Evolutionary conservation across 2,329 filamentous ascomycete species (phyloP).

Genomic region (Zasmidium citrigriseum): DNA sequence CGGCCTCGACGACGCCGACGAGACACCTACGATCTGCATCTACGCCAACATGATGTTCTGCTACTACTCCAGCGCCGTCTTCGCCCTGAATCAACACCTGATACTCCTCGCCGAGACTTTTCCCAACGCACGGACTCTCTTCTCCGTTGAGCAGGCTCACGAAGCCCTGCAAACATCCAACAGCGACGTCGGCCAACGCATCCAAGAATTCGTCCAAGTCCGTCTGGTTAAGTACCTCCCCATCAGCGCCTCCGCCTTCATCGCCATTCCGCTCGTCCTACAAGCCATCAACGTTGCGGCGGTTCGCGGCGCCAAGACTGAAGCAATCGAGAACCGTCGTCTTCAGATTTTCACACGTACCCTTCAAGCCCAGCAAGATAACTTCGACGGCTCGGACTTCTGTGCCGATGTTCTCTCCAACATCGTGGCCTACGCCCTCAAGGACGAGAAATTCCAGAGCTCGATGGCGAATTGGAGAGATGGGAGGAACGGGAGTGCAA

Average conservation of each 20-base stretch:
- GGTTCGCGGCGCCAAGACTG: slow-evolving; percentile 4
- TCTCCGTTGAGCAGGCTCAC: slow-evolving; percentile 1
- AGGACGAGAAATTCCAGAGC: slow-evolving; percentile 6
- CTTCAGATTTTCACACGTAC: slow-evolving; percentile 12
- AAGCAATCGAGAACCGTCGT: slow-evolving; percentile 6
- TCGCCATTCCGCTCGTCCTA: slow-evolving; percentile 7
- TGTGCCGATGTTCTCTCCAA: slow-evolving; percentile 7
- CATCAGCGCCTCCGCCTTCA: slow-evolving; percentile 10
- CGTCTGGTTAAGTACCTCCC: slow-evolving; percentile 10
- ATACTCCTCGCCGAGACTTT: slow-evolving; percentile 4
- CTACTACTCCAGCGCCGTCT: slow-evolving; percentile 4
- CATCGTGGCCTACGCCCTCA: slow-evolving; percentile 9
- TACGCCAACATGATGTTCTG: slow-evolving; percentile 14
- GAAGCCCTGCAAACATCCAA: slow-evolving; percentile 2
- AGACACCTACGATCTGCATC: slow-evolving; percentile 5
- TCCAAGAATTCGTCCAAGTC: slow-evolving; percentile 11
- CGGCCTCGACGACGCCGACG: slow-evolving; percentile 9
- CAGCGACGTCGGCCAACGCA: slow-evolving; percentile 3
- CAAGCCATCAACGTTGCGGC: slow-evolving; percentile 17
- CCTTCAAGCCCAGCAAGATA: slow-evolving; percentile 2
- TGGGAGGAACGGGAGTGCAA: background rate
- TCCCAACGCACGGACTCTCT: background rate
- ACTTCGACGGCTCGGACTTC: slow-evolving; percentile 13
- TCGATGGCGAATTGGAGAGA: slow-evolving; percentile 4
- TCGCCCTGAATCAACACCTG: slow-evolving; percentile 8